Base-by-base conservation (phyloP, 1,284 basidiomycete genomes). In the Sphagnurus paluster region DNA sequence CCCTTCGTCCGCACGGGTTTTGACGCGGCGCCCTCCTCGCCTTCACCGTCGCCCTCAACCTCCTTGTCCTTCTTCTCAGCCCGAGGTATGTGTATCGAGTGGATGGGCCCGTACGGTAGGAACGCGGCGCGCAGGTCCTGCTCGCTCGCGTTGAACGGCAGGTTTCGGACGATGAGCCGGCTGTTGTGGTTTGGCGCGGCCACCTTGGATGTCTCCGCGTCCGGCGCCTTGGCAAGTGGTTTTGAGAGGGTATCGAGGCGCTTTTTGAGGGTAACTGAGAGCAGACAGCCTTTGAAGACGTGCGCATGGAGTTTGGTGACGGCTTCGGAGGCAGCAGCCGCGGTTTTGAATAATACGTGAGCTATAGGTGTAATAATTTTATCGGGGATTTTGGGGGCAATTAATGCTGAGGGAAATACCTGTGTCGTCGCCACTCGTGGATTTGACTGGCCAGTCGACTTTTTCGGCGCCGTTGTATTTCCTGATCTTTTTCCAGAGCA, bases 191-290 rank as follows among this genome's bases (percentile, higher is more conserved):
- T 84, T 0, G 84, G 83, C 1, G 74, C 73, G 2, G 69, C 57
- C 10, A 56, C 54, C 14, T 56, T 49, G 6, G 46, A 62, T 41
- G 58, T 63, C 11, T 61, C 61, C 36, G 66, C 59, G 53, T 71
- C 63, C 10, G 54, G 42, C 45, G 64, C 48, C 56, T 66, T 74
- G 25, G 60, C 58, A 19, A 65, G 55, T 2, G 75, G 66, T 50
- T 84, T 83, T 4, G 75, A 72, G 14, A 90, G 75, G 39, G 75
- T 80, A 40, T 94, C 87, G 4, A 92, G 69, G 1, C 91, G 82
- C 63, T 94, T 94, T 74, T 98, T 98, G 52, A 98, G 76, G 5
- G 89, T 85, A n/a, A 87, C 91, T 5, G 88, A 93, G 20, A 98
- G 80, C 11, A 94, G 72, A 2, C 79, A 75, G 33, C 93, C 93